Evolutionary conservation across 2,329 filamentous ascomycete genomes (phyloP).

Genomic region (Botryosphaeria dothidea): DNA sequence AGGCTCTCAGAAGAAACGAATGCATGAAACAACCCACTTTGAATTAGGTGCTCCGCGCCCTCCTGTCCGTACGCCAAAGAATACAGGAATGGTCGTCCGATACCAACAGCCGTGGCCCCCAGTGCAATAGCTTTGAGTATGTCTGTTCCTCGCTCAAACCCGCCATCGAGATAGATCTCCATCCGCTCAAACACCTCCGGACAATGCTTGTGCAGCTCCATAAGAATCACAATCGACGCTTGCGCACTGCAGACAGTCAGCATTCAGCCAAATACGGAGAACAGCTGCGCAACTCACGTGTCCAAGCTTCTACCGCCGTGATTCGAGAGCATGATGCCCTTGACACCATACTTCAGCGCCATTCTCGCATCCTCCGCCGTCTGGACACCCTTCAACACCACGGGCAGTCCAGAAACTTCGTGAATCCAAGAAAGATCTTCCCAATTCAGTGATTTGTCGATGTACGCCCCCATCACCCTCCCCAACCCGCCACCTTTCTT

Average conservation of each 20-base stretch:
- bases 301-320: constrained; percentile 49
- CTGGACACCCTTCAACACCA: constrained; percentile 49
- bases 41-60: constrained; percentile 53
- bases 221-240: constrained; percentile 58
- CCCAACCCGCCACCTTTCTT: constrained; percentile 56
- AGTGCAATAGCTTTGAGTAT: constrained; percentile 68
- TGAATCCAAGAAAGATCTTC: constrained; percentile 49
- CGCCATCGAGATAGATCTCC: constrained; percentile 66
- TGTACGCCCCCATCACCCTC: constrained; percentile 57
- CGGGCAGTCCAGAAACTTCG: constrained; percentile 41
- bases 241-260: constrained; percentile 33
- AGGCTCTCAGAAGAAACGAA: neutral
- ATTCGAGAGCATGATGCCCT: constrained; percentile 54
- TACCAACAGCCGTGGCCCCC: constrained; percentile 62
- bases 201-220: constrained; percentile 64
- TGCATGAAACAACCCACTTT: constrained; percentile 23
- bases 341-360: constrained; percentile 45
- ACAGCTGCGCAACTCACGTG: neutral
- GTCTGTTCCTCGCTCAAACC: constrained; percentile 65
- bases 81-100: constrained; percentile 64
- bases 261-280: constrained; percentile 17
- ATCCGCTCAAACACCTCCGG: constrained; percentile 61
- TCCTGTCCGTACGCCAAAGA: constrained; percentile 61
- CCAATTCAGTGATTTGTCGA: constrained; percentile 57
- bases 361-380: constrained; percentile 47